These are phyloP conservation scores for Penicillium argentinense DNA, from an alignment of 495 filamentous ascomycete genomes.

Conservation along the genomic window DNA sequence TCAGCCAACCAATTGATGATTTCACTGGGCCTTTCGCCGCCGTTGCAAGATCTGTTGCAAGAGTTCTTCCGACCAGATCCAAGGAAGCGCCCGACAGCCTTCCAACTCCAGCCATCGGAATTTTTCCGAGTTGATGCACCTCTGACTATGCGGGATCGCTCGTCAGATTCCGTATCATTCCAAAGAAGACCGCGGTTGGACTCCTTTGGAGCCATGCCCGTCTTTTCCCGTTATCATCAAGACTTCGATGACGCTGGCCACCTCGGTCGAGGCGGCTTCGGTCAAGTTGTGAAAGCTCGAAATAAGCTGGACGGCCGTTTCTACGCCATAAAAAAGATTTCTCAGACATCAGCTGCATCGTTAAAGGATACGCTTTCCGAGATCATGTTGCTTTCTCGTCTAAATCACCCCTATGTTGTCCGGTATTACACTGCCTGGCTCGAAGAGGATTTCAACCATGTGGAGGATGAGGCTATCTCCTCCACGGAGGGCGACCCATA, in stretches of 20 bases:
- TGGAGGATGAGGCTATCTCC: conserved; percentile 56
- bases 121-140: conserved; percentile 68
- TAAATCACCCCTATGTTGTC: conserved; percentile 96
- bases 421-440: conserved; percentile 95
- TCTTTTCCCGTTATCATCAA: conserved; percentile 71
- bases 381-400: conserved; percentile 81
- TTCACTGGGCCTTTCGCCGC: conserved; percentile 65
- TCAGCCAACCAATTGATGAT: conserved; percentile 69
- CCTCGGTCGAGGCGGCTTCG: conserved; percentile 91
- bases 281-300: conserved; percentile 94
- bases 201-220: conserved; percentile 38
- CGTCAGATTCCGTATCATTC: conserved; percentile 41
- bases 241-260: conserved; percentile 90
- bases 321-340: conserved; percentile 97
- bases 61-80: conserved; percentile 80
- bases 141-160: conserved; percentile 36
- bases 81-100: conserved; percentile 83
- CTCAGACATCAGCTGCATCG: conserved; percentile 72
- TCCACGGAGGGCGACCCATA: conserved; percentile 55
- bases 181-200: conserved; percentile 47
- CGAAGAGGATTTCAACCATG: conserved; percentile 65
- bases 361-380: conserved; percentile 88
- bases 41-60: conserved; percentile 74
- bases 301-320: conserved; percentile 90
- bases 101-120: conserved; percentile 84